phyloP scores from a whole-genome alignment of 2,329 filamentous ascomycete species.

The Trichoderma atroviride region DNA sequence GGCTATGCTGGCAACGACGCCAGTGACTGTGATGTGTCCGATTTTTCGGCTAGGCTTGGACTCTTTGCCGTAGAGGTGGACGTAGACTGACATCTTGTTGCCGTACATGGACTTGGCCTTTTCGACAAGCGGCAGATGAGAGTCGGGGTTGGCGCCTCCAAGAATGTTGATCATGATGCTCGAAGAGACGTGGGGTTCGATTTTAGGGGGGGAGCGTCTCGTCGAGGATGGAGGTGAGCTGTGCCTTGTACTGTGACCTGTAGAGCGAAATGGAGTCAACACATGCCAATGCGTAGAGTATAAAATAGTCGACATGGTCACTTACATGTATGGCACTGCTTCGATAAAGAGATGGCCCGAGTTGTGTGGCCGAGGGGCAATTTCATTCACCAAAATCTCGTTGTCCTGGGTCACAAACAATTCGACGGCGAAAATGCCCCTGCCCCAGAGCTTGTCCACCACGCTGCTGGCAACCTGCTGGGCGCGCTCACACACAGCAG shows the following conservation, averaged over 20 bases:
- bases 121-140: slow-evolving; percentile 58
- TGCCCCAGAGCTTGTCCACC: slow-evolving; percentile 77
- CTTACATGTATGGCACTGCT: slow-evolving; percentile 70
- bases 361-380: slow-evolving; percentile 82
- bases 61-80: slow-evolving; percentile 92
- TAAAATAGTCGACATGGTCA: background rate
- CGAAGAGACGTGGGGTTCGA: slow-evolving; percentile 61
- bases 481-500: slow-evolving; percentile 63
- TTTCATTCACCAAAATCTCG: slow-evolving; percentile 73
- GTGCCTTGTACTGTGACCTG: slow-evolving; percentile 83
- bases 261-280: background rate
- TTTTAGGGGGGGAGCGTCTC: slow-evolving; percentile 57
- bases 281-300: background rate
- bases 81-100: slow-evolving; percentile 53
- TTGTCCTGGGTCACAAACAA: slow-evolving; percentile 84
- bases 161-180: slow-evolving; percentile 83
- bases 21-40: slow-evolving; percentile 86
- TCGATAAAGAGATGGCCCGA: slow-evolving; percentile 96
- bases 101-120: slow-evolving; percentile 49
- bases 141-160: slow-evolving; percentile 66
- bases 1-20: slow-evolving; percentile 62
- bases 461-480: slow-evolving; percentile 78
- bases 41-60: slow-evolving; percentile 91
- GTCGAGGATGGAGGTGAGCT: slow-evolving; percentile 81
- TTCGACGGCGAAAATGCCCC: slow-evolving; percentile 94